Base-by-base conservation (phyloP, 805 yeast species). In the Kluyveromyces dobzhanskii region DNA sequence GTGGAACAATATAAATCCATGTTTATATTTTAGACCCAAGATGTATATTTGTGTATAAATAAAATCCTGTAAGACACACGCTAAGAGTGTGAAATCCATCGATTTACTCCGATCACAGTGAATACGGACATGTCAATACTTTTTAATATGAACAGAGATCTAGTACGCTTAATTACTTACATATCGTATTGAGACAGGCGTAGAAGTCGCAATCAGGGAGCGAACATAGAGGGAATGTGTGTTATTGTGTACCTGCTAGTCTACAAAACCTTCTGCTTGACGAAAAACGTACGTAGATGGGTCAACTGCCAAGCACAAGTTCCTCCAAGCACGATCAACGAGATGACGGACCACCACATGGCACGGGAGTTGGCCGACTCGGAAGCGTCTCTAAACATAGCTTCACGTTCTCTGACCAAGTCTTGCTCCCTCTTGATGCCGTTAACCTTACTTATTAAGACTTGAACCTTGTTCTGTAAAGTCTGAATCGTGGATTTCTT, bases 231-330 rank as follows among this genome's bases (percentile, higher is more conserved):
- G n/a, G n/a, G n/a, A n/a, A n/a, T n/a, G n/a, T n/a, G n/a, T n/a
- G n/a, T n/a, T n/a, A n/a, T n/a, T n/a, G n/a, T n/a, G 24, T 21
- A 21, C 24, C 24, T 9, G 17, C 9, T 8, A 2, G 1, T 7
- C 44, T 54, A 59, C 38, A 62, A 52, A 30, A 65, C 65, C 60
- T 82, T 82, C 63, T 82, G 88, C 60, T 82, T 82, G 48, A 81
- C 87, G 51, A 82, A 82, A 67, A 80, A 82, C 13, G 80, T 66
- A 66, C 80, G 76, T 65, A 82, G 71, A 56, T 80, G 85, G 41
- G 75, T 75, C 61, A 82, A 64, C 64, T 82, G 92, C 76, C 83
- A 80, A 35, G 71, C 68, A 59, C 90, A 81, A 19, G 86, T 78
- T 34, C 71, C 77, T 27, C 75, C 69, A 53, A 82, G 68, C 3